Evolutionary conservation across 176 grass and related monocot species (phyloP).

Genomic region (Echinochloa phyllopogon): DNA sequence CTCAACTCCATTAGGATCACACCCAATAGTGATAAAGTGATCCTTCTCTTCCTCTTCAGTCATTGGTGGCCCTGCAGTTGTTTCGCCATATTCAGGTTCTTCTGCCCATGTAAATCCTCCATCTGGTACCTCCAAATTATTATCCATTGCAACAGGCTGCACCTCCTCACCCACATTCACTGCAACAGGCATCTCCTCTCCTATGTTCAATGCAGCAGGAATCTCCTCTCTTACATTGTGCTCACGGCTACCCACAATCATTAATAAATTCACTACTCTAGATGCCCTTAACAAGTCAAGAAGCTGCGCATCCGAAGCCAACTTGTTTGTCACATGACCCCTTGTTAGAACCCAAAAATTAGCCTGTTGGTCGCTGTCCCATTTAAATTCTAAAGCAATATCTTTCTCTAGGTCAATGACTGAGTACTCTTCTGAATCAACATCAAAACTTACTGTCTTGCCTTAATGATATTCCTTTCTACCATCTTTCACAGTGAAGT

Average conservation of each 20-base stretch:
- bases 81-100: neutral
- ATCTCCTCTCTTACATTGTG: neutral
- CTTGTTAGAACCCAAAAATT: neutral
- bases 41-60: neutral
- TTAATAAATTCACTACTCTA: neutral
- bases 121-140: too few relatives aligned
- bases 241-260: neutral
- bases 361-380: neutral
- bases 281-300: neutral
- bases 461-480: neutral
- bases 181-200: too few relatives aligned
- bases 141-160: too few relatives aligned
- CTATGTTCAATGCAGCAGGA: too few relatives aligned
- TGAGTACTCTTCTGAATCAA: neutral
- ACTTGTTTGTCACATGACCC: neutral
- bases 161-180: too few relatives aligned
- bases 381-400: neutral
- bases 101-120: neutral
- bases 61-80: neutral
- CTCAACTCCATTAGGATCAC: neutral
- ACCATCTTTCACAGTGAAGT: neutral
- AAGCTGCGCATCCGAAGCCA: neutral
- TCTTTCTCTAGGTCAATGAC: conserved; percentile 3
- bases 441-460: neutral
- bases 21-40: neutral